Evolutionary conservation across 2,329 filamentous ascomycete genomes (phyloP).

Genomic region (Trichoderma gracile): DNA sequence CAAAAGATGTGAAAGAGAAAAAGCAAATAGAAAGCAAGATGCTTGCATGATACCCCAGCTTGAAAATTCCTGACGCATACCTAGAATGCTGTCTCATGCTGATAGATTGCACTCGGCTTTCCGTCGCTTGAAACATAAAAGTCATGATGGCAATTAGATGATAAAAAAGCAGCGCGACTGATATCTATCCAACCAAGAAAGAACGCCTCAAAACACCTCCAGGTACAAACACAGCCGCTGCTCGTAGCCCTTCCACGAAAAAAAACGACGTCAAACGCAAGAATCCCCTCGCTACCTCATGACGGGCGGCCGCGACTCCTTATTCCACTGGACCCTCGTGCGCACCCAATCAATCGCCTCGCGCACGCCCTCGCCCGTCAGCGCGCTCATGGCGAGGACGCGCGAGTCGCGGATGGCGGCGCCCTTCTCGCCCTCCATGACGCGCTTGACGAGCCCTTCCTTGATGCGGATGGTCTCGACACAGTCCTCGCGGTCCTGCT

Average conservation of each 20-base stretch:
- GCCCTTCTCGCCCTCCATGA: conserved; percentile 92
- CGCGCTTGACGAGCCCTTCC: conserved; percentile 90
- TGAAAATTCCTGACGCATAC: not conserved
- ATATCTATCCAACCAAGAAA: conserved; percentile 16
- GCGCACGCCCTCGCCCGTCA: conserved; percentile 81
- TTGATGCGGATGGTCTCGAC: conserved; percentile 97
- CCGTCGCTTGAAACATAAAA: not conserved
- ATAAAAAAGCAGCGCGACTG: conserved; percentile 11
- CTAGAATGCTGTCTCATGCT: not conserved
- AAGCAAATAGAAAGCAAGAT: conserved; percentile 30
- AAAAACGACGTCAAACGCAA: too few relatives aligned
- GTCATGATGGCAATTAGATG: conserved; percentile 14
- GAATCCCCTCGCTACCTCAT: conserved; percentile 66
- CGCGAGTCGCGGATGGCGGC: conserved; percentile 83
- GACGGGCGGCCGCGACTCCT: conserved; percentile 84
- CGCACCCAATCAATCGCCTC: conserved; percentile 98
- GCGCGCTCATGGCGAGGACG: conserved; percentile 87
- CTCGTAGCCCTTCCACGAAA: too few relatives aligned
- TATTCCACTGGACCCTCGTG: conserved; percentile 93
- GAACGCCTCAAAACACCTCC: conserved; percentile 19
- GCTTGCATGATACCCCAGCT: conserved; percentile 35
- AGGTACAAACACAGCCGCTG: not conserved
- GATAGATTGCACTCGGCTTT: conserved; percentile 6
- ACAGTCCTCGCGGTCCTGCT: conserved; percentile 96
- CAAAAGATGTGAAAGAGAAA: conserved; percentile 15